Base-by-base conservation (phyloP, 2,329 filamentous ascomycete genomes). In the Aspergillus thermomutatus region DNA sequence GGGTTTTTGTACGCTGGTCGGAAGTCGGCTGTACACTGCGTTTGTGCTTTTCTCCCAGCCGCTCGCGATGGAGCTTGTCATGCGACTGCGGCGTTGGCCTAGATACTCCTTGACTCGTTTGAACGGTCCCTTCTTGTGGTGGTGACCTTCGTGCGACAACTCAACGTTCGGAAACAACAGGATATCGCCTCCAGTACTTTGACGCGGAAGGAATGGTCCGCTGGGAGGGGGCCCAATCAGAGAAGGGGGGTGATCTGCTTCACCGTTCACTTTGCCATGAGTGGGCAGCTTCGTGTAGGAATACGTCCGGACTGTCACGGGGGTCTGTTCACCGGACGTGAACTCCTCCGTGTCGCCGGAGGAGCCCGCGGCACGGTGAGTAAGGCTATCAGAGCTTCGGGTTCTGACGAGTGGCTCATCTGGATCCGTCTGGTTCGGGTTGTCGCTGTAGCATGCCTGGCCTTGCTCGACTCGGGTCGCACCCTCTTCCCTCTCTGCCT, bases 91-190 rank as follows among this genome's bases (percentile, higher is more conserved):
- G 27, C 62, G 57, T 47, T 64, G 61, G 21, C 58, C 57, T 17
- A 69, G 47, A 8, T 57, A 65, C 45, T 65, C 57, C 53, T 65
- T 72, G 34, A 60, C 64, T 50, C 66, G 67, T 21, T 70, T 67
- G n/a, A 72, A 5, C 3, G 68, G 54, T 2, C 72, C 72, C 41
- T 65, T 60, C 3, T 71, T 63, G 1, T 64, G 54, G 6, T 68
- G 56, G 3, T 65, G 60, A 47, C 71, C 64, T 4, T 60, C 57
- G 25, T 65, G 65, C 4, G 68, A 61, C 17, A 69, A 57, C 48
- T 74, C 73, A 1, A 77, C 70, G 41, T 69, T 69, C 7, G 72
- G 63, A 69, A 90, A 90, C 1, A 82, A 84, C 53, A 86, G 79
- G 17, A 89, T 87, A 60, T 86, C 78, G 47, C 82, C 80, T 3